Base-by-base conservation (phyloP, 164 flowering plant species). In the Liquidambar formosana region DNA sequence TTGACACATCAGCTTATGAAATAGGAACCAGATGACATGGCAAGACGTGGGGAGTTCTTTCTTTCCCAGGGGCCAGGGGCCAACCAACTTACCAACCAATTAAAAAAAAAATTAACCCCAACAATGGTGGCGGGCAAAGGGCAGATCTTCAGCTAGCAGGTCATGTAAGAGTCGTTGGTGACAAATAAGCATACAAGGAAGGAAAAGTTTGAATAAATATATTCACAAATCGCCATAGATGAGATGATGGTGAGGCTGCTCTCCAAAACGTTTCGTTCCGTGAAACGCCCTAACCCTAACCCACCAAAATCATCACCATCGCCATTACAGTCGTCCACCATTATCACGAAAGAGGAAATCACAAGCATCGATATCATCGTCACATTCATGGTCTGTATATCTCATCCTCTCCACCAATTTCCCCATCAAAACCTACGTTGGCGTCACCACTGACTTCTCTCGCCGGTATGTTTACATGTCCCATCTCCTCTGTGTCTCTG, bases 341-440 rank as follows among this genome's bases (percentile, higher is more conserved):
- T 56, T 71, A 53, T 8, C 60, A 13, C 51, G 69, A 61, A 52
- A n/a, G 51, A 48, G 51, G 14, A 18, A 57, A 46, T 25, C 47
- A 33, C 25, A 3, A 68, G 25, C 65, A 16, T 57, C 67, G 3
- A 18, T 13, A 16, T 18, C 68, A 11, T 11, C 14, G 19, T 68
- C 81, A 38, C 68, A 47, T 10, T 64, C 81, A 44, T 89, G 93
- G 97, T 78, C 65, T 25, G 93, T 88, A 1, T 91, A 91, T 77
- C 88, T 91, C 59, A 86, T 89, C 57, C 71, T 89, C 58, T 91
- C 92, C 71, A 85, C 91, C 73, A 85, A 81, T 61, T 18, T 67
- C 21, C 92, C 93, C 41, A 81, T 85, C 79, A 89, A 83, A 63
- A 89, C 94, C 43, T 89, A 89, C 57, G 93, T 91, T 4, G 95